These are phyloP conservation scores for Physcia stellaris DNA, from an alignment of 495 filamentous ascomycete genomes.

Conservation along the genomic window DNA sequence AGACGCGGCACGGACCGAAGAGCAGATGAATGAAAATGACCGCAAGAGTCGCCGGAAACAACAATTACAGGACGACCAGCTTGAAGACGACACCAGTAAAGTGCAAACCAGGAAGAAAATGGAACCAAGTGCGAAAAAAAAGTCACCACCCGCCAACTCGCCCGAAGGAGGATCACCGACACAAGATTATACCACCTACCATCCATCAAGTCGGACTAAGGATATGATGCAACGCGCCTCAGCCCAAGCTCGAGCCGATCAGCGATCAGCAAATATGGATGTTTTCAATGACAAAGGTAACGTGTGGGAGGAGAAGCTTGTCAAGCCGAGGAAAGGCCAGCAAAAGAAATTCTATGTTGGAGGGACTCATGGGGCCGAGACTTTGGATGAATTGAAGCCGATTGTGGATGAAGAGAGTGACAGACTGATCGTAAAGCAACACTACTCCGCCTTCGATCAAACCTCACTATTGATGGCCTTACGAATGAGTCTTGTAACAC, in stretches of 20 bases:
- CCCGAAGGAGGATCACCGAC: slow-evolving; percentile 4
- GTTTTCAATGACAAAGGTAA: slow-evolving; percentile 11
- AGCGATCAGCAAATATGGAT: slow-evolving; percentile 12
- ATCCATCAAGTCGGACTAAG: slow-evolving; percentile 14
- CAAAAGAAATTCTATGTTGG: slow-evolving; percentile 44
- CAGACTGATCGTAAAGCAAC: slow-evolving; percentile 58
- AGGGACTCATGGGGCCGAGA: slow-evolving; percentile 52
- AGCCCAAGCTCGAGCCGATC: slow-evolving; percentile 11
- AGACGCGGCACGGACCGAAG: slow-evolving; percentile 8
- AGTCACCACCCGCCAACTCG: neutral
- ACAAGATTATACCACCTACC: slow-evolving; percentile 9
- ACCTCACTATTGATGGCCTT: slow-evolving; percentile 56
- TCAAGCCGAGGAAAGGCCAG: slow-evolving; percentile 20
- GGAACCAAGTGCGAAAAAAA: slow-evolving; percentile 2
- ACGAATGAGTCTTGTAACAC: slow-evolving; percentile 67
- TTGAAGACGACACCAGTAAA: slow-evolving; percentile 11
- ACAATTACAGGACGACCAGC: slow-evolving; percentile 8
- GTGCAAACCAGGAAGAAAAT: slow-evolving; percentile 2
- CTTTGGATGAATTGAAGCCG: slow-evolving; percentile 42
- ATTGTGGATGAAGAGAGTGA: slow-evolving; percentile 46
- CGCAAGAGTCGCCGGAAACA: slow-evolving; percentile 10
- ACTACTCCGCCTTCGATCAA: slow-evolving; percentile 79
- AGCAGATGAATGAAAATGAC: slow-evolving; percentile 7
- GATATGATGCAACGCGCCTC: slow-evolving; percentile 13
- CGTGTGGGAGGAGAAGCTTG: slow-evolving; percentile 17